Evolutionary conservation across 257 asterid genomes (phyloP).

Genomic region (Penstemon eatonii): DNA sequence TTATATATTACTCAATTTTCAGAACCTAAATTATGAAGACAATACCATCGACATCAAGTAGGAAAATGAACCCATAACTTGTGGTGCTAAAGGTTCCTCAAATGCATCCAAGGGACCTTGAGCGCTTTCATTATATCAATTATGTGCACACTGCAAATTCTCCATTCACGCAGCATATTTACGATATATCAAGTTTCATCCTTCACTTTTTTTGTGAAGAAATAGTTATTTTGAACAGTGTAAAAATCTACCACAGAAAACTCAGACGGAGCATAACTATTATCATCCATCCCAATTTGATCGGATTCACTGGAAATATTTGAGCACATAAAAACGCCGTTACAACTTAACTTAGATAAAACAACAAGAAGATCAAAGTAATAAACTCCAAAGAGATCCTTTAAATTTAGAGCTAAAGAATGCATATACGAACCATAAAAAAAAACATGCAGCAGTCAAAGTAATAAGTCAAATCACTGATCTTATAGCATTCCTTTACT

Average conservation of each 20-base stretch:
- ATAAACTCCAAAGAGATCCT: not conserved
- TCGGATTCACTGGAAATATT: not conserved
- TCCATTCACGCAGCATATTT: not conserved
- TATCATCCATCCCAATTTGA: not conserved
- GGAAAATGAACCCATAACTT: conserved; percentile 5
- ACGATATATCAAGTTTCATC: not conserved
- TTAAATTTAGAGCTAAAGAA: not conserved
- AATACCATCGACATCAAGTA: not conserved
- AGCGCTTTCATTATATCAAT: not conserved
- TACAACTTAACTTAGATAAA: conserved; percentile 7
- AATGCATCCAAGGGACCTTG: not conserved
- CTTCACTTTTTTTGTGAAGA: not conserved
- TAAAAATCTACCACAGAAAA: not conserved
- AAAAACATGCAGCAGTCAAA: not conserved
- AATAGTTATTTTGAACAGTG: not conserved
- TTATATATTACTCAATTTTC: not conserved
- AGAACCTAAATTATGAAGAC: conserved; percentile 1
- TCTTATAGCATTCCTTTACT: not conserved
- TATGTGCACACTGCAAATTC: not conserved
- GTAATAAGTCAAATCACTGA: conserved; percentile 1
- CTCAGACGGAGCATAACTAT: not conserved
- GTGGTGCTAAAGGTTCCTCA: not conserved
- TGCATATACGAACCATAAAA: not conserved
- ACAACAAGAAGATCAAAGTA: not conserved
- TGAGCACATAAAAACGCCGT: not conserved